Base-by-base conservation (phyloP, 352 stramenopile genomes). In the Phytophthora agathidicida region DNA sequence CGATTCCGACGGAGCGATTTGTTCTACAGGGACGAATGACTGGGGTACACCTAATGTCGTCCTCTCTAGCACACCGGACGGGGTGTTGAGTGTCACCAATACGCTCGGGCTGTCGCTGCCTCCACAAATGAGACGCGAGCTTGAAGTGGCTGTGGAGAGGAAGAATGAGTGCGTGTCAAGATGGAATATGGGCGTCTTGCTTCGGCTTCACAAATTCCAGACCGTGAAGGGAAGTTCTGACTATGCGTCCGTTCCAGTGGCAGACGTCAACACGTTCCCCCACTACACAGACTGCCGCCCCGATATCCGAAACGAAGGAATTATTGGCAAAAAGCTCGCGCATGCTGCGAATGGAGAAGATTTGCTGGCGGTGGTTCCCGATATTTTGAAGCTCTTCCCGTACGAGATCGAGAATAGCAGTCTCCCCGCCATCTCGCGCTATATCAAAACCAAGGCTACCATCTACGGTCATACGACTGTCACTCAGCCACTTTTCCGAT, bases 151-250 rank as follows among this genome's bases (percentile, higher is more conserved):
- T 14, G 31, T 60, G 1, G 57, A 60, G 16, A 50, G 28, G 30
- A 66, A 66, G 20, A 13, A 66, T 11, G 35, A 45, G 28, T 66
- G 57, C 20, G 49, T 55, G 3, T 66, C 57, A 11, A 24, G 57
- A 7, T 66, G 56, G 56, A 52, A 60, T 43, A 47, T 65, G 11
- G 57, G 57, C 8, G 33, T 66, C 2, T 16, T 66, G 14, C 9
- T 71, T 3, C 62, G 56, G 13, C 30, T 71, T 13, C 54, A 64
- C 37, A 67, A 42, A n/a, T 71, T 68, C 35, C 62, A 71, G 33
- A 44, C 37, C 3, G 45, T 62, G 7, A 60, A 50, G 14, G 28
- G 41, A 0, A 68, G 48, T 23, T n/a, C 32, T 6, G 49, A 63
- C 8, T 71, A 46, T 19, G 1, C 38, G 11, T 8, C 14, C 33